Evolutionary conservation across 2,329 filamentous ascomycete species (phyloP).

Genomic region (Metarhizium robertsii): DNA sequence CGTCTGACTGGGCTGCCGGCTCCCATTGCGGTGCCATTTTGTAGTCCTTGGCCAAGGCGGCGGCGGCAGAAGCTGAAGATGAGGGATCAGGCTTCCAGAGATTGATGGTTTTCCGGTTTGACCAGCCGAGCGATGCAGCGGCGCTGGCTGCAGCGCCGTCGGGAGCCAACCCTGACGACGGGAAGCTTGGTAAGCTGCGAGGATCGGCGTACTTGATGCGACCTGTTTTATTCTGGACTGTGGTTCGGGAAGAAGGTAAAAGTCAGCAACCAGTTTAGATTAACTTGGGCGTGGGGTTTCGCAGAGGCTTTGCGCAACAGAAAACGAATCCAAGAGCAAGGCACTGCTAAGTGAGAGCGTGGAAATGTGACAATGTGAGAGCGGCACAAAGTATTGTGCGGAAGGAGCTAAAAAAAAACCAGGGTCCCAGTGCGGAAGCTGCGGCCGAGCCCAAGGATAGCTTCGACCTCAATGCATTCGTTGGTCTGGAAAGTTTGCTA

Average conservation of each 20-base stretch:
- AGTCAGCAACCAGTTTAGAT: neutral
- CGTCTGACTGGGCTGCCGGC: constrained; percentile 52
- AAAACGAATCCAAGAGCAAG: too few relatives aligned
- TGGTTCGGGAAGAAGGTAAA: neutral
- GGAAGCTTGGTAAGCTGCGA: constrained; percentile 65
- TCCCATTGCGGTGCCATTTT: constrained; percentile 46
- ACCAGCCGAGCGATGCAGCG: constrained; percentile 66
- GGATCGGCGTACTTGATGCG: constrained; percentile 62
- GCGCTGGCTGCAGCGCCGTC: constrained; percentile 58
- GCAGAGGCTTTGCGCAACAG: too few relatives aligned
- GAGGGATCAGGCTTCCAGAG: constrained; percentile 55
- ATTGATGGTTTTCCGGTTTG: constrained; percentile 55
- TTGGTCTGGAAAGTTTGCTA: too few relatives aligned
- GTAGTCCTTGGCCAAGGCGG: constrained; percentile 32
- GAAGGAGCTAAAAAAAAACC: neutral
- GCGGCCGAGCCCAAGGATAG: neutral
- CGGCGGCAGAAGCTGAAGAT: constrained; percentile 39
- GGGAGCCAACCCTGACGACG: constrained; percentile 51
- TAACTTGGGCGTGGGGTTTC: neutral
- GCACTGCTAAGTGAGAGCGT: neutral
- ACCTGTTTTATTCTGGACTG: constrained; percentile 20
- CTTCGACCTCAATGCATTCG: neutral
- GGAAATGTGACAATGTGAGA: neutral
- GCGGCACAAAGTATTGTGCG: neutral
- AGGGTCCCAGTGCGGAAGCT: neutral